Conservation (phyloP, 2,329 filamentous ascomycete genomes). For the Diaporthe aspalathi region DNA sequence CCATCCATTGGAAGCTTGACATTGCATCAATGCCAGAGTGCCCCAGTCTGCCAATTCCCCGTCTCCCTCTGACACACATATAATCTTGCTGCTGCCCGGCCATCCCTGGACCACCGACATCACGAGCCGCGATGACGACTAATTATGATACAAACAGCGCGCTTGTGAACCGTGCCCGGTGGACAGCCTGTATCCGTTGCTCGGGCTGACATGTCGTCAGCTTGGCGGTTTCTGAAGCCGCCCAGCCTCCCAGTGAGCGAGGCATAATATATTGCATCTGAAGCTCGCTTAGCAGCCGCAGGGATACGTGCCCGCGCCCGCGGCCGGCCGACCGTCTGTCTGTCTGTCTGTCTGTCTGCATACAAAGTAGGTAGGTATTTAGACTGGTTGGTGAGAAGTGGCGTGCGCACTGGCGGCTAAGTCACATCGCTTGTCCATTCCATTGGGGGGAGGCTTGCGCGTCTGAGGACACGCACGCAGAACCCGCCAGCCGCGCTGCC, state of each 20-base stretch:
- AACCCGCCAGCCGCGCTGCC: conserved; percentile 21
- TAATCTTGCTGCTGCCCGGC: neutral
- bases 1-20: conserved; percentile 7
- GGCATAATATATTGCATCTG: conserved; percentile 16
- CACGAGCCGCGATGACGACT: neutral
- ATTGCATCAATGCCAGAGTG: conserved; percentile 6
- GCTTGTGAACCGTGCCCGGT: neutral
- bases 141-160: neutral
- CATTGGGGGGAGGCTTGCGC: neutral
- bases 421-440: neutral
- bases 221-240: conserved; percentile 8
- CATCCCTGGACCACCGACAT: neutral
- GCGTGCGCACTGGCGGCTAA: conserved; percentile 11
- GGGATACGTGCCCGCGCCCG: conserved; percentile 5
- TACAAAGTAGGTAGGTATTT: too few species aligned
- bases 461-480: neutral
- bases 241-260: conserved; percentile 10
- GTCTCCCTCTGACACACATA: neutral
- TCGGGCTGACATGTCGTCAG: conserved; percentile 22
- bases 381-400: too few species aligned
- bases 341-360: too few species aligned
- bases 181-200: conserved; percentile 8
- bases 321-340: conserved; percentile 3
- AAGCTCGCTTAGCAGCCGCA: conserved; percentile 28
- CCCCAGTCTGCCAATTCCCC: neutral